These are phyloP conservation scores for Ophiostoma sp. DNA, from an alignment of 2,329 filamentous ascomycete species.

Conservation along the genomic window DNA sequence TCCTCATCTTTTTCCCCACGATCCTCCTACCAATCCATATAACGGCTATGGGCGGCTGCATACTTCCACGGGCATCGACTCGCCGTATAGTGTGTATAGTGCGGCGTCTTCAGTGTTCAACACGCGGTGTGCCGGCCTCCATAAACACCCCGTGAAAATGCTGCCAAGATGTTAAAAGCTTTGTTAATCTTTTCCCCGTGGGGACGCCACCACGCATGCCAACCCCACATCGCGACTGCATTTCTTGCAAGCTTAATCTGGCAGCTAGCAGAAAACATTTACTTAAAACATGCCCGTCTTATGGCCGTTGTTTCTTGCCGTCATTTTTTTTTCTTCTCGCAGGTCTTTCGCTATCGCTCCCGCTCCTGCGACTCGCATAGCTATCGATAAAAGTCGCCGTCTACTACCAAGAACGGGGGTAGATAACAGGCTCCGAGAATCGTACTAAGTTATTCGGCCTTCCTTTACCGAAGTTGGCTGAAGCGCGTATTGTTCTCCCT, in stretches of 20 bases:
- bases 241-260: not conserved
- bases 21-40: not conserved
- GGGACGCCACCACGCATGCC: not conserved
- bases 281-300: not conserved
- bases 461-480: too few species aligned
- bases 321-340: too few species aligned
- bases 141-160: too few species aligned
- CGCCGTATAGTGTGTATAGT: not conserved
- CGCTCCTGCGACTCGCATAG: too few species aligned
- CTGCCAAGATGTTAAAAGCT: too few species aligned
- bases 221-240: not conserved
- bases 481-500: too few species aligned
- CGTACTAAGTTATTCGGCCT: too few species aligned
- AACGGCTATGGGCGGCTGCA: not conserved
- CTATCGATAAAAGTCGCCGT: too few species aligned
- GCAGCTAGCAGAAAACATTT: not conserved
- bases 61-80: not conserved
- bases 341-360: too few species aligned
- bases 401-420: too few species aligned
- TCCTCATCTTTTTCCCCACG: not conserved
- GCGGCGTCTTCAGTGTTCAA: not conserved
- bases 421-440: too few species aligned
- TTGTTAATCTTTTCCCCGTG: slow-evolving; percentile 6
- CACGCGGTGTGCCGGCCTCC: not conserved
- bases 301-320: not conserved